Conservation (phyloP, 2,329 filamentous ascomycete genomes). For the Apiospora kogelbergensis region DNA sequence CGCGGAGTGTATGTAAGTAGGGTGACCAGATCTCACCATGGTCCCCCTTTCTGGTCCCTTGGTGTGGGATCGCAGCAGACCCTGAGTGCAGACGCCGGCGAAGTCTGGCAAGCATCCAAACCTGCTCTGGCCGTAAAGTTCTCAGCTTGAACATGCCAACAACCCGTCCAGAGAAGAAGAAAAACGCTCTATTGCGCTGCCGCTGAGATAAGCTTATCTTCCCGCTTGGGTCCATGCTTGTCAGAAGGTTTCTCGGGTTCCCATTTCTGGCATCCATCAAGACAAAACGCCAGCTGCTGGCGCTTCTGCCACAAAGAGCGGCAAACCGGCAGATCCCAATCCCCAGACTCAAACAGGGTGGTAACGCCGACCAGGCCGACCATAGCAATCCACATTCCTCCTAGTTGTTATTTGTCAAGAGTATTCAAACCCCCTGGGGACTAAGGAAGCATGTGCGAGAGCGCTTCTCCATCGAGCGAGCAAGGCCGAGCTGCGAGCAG, state of each 20-base stretch:
- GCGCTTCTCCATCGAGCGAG: not conserved
- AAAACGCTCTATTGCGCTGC: not conserved
- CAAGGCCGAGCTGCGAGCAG: not conserved
- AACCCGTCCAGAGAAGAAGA: not conserved
- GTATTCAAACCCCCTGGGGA: not conserved
- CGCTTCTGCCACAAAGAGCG: not conserved
- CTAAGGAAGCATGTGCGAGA: not conserved
- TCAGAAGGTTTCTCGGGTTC: not conserved
- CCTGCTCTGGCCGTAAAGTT: not conserved
- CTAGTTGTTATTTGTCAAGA: not conserved
- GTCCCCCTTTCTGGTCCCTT: not conserved
- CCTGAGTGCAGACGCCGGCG: not conserved
- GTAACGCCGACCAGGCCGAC: not conserved
- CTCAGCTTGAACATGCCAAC: not conserved
- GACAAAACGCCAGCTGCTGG: not conserved
- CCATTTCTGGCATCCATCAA: not conserved
- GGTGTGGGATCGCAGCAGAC: not conserved
- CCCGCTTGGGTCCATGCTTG: not conserved
- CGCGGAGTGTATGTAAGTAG: not conserved
- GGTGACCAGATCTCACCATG: not conserved
- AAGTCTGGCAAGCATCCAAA: not conserved
- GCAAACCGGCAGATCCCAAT: slow-evolving; percentile 1
- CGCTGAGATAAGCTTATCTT: not conserved
- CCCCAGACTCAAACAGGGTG: not conserved
- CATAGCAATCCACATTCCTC: not conserved